Conservation (phyloP, 306 rosid genomes). For the Rosa rugosa region DNA sequence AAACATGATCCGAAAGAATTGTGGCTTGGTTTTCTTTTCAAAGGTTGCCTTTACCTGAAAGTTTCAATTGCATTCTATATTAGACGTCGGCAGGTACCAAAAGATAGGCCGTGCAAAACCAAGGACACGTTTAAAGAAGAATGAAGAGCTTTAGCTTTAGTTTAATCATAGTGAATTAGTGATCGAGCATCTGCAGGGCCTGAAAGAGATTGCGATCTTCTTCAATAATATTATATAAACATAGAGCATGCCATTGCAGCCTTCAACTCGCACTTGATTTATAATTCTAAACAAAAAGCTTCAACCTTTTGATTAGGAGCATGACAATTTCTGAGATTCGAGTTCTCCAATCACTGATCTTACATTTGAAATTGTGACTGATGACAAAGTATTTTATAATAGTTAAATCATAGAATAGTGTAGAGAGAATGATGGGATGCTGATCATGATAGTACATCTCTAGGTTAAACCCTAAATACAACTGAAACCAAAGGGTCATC, state of each 20-base stretch:
- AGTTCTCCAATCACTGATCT: not conserved
- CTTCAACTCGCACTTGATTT: not conserved
- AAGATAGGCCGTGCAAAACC: too few species aligned
- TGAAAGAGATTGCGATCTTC: not conserved
- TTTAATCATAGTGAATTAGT: not conserved
- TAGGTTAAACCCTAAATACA: not conserved
- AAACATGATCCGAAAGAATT: not conserved
- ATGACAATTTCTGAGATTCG: not conserved
- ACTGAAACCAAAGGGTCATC: not conserved
- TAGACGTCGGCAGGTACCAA: not conserved
- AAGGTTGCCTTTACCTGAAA: not conserved
- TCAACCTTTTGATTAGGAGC: not conserved
- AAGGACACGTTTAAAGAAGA: not conserved
- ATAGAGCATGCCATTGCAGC: not conserved
- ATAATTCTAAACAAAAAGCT: not conserved
- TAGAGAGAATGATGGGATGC: not conserved
- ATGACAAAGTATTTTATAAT: not conserved
- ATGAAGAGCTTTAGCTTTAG: not conserved
- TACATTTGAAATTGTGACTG: not conserved
- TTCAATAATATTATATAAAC: not conserved
- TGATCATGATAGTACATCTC: not conserved
- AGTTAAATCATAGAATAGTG: not conserved
- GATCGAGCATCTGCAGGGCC: not conserved
- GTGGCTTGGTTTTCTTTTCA: not conserved
- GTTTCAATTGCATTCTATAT: not conserved